These are phyloP conservation scores for Inonotus obliquus DNA, from an alignment of 1,284 basidiomycete genomes.

Conservation along the genomic window DNA sequence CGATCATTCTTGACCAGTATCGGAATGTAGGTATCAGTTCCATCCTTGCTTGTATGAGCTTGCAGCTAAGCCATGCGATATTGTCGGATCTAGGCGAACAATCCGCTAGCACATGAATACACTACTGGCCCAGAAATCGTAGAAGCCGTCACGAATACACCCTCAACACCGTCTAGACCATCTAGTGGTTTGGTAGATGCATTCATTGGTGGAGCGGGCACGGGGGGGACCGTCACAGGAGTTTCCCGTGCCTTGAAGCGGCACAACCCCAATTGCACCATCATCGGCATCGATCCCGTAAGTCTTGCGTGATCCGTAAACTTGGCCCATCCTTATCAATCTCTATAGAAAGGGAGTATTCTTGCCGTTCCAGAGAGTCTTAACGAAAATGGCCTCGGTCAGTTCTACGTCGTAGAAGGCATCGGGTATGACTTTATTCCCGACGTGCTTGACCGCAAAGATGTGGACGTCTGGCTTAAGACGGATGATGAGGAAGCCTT, in stretches of 20 bases:
- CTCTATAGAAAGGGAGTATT: conserved; percentile 73
- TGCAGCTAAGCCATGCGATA: conserved; percentile 17
- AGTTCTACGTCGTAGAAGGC: conserved; percentile 83
- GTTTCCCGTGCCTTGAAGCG: conserved; percentile 81
- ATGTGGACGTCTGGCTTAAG: conserved; percentile 83
- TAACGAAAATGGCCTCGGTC: conserved; percentile 55
- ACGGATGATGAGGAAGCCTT: conserved; percentile 81
- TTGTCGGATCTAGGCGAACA: conserved; percentile 52
- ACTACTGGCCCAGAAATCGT: conserved; percentile 90
- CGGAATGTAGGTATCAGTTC: conserved; percentile 50
- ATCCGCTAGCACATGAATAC: conserved; percentile 86
- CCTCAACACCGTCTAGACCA: conserved; percentile 46
- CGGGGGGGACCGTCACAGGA: conserved; percentile 92
- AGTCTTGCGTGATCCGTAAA: conserved; percentile 25
- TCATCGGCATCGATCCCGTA: conserved; percentile 92
- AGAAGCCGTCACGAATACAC: conserved; percentile 60
- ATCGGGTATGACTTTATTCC: conserved; percentile 95
- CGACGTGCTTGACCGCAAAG: conserved; percentile 64
- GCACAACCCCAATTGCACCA: conserved; percentile 64
- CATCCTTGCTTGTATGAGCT: neutral
- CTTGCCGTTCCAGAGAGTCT: conserved; percentile 69
- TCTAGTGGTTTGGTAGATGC: conserved; percentile 77
- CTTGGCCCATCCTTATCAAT: neutral
- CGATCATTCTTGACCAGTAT: conserved; percentile 92
- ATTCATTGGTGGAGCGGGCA: conserved; percentile 88